These are phyloP conservation scores for Cephaloascus fragrans DNA, from an alignment of 805 yeast species.

Conservation along the genomic window DNA sequence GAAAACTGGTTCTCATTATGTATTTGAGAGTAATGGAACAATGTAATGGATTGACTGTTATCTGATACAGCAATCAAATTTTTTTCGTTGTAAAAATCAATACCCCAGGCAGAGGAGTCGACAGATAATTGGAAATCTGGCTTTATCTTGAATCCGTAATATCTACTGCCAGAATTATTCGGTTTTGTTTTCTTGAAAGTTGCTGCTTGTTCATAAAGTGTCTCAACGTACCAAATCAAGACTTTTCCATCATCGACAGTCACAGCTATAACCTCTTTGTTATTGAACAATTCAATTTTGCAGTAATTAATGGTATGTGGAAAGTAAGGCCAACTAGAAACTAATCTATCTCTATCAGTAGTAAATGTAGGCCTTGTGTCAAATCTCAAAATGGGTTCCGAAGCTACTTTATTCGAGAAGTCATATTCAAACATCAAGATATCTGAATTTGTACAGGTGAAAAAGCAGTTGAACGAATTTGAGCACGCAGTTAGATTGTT, in stretches of 20 bases:
- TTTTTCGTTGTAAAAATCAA: constrained; percentile 29
- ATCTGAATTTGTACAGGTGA: constrained; percentile 23
- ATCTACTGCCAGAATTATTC: constrained; percentile 4
- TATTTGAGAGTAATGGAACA: constrained; percentile 22
- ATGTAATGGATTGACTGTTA: constrained; percentile 36
- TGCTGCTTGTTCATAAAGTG: constrained; percentile 12
- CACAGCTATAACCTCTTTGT: constrained; percentile 31
- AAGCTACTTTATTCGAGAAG: constrained; percentile 15
- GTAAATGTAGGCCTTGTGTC: constrained; percentile 33
- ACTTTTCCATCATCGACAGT: constrained; percentile 50
- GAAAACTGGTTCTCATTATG: constrained; percentile 12
- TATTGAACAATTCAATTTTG: constrained; percentile 24
- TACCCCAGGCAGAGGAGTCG: constrained; percentile 52
- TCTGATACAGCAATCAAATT: constrained; percentile 40
- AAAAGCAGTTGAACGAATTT: constrained; percentile 11
- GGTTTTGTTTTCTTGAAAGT: constrained; percentile 1
- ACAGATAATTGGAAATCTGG: constrained; percentile 20
- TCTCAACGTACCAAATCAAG: constrained; percentile 21
- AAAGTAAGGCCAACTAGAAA: constrained; percentile 40
- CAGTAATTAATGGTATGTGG: constrained; percentile 51
- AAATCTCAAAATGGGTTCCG: constrained; percentile 18
- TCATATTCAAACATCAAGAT: constrained; percentile 23
- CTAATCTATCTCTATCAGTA: constrained; percentile 25
- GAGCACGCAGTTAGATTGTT: neutral
- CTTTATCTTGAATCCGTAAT: constrained; percentile 11